Base-by-base conservation (phyloP, 495 filamentous ascomycete genomes). In the Hyaloscypha bicolor region DNA sequence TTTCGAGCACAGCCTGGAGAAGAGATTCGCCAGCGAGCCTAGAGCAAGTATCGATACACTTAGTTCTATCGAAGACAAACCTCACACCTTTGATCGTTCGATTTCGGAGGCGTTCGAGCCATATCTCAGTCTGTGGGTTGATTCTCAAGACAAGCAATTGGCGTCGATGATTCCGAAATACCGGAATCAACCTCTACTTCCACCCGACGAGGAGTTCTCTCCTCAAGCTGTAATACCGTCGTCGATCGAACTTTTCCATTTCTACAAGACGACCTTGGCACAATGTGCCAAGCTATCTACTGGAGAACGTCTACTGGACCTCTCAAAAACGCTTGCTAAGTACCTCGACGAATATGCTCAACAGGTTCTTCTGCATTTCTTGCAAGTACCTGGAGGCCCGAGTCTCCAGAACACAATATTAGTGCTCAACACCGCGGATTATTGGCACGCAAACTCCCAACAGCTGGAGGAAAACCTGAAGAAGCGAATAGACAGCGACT, bases 71-170 rank as follows among this genome's bases (percentile, higher is more conserved):
- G 90, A 93, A 63, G 94, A 98, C 37, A 84, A 86, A 70, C 81
- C 88, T 3, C 87, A 90, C 4, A 89, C 87, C 57, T 97, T 97
- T 76, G 90, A 93, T 52, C 93, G 96, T 63, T 90, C 92, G 9
- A 97, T 99, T 70, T 99, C 95, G 1, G 93, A 97, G 65, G 95
- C 95, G 2, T 99, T 99, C 68, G 95, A 98, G 75, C 95, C 95
- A 11, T 98, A 98, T 76, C 83, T 99, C 51, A 97, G 93, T 74
- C 81, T 97, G 11, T 99, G 95, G 95, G 94, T 99, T 29, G 95
- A 98, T 66, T 92, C 91, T 32, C 95, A 98, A 77, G 95, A 97
- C 73, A 93, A 90, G 81, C 88, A 96, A 67, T 81, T 99, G 32
- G 90, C 93, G 12, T 81, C 83, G 6, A 87, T 97, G 79, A 90